A percentile compares a stretch with the other conserved stretches of the same genome.
These are phyloP conservation scores for Pelargonium fulgidum DNA, from an alignment of 441 rosid genomes.

Conservation along the genomic window DNA sequence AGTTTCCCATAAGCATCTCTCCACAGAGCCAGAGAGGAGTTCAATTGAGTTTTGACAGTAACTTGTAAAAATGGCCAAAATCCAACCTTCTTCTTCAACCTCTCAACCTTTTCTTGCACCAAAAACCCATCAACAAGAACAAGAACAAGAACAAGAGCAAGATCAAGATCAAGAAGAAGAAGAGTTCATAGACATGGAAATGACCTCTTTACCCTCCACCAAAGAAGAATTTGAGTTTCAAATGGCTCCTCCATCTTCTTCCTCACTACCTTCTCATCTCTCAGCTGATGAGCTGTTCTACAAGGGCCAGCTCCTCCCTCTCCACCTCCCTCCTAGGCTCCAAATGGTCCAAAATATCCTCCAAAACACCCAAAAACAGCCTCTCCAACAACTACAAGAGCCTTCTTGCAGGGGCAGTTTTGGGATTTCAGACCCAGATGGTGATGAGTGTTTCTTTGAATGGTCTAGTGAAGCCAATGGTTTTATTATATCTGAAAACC, in stretches of 20 bases:
- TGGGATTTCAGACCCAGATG: conserved; percentile 30
- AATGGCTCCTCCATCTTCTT: conserved; percentile 27
- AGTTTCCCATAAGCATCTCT: conserved; percentile 27
- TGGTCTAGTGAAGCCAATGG: conserved; percentile 48
- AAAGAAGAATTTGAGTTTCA: conserved; percentile 71
- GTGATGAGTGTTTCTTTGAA: conserved; percentile 50
- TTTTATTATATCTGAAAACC: conserved; percentile 21
- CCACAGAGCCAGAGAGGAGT: conserved; percentile 14
- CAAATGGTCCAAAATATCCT: conserved; percentile 68
- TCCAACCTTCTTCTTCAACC: conserved; percentile 17
- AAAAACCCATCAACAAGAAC: too few relatives aligned
- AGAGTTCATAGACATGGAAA: conserved; percentile 64
- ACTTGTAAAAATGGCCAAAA: conserved; percentile 22
- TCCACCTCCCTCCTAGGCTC: conserved; percentile 73
- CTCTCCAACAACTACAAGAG: too few relatives aligned
- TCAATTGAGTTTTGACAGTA: neutral
- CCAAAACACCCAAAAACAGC: conserved; percentile 18
- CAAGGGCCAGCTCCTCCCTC: conserved; percentile 91
- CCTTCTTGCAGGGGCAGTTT: conserved; percentile 34
- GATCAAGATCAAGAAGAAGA: conserved; percentile 43
- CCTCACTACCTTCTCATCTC: too few relatives aligned
- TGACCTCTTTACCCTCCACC: conserved; percentile 41
- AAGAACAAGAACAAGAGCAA: neutral
- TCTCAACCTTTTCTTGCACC: neutral
- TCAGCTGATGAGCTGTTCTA: conserved; percentile 81